A percentile compares a stretch with the other conserved stretches of the same genome.
Conservation (phyloP, 1,139 yeast genomes). For the Debaryomycetaceae sp. region DNA sequence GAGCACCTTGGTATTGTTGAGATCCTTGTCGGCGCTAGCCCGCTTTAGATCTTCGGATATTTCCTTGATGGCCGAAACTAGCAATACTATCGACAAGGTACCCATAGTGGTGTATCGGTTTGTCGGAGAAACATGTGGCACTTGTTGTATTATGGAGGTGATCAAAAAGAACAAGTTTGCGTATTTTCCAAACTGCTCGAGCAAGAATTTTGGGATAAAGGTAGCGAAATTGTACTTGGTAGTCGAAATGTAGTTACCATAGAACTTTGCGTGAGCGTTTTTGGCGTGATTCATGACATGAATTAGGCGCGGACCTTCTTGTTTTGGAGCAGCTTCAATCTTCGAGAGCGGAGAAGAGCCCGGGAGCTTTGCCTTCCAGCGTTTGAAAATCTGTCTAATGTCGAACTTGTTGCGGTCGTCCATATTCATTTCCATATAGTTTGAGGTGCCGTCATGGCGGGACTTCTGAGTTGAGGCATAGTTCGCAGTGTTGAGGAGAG, state of each 20-base stretch:
- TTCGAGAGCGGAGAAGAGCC: slow-evolving; percentile 3
- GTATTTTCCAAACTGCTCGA: slow-evolving; percentile 94
- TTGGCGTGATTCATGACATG: slow-evolving; percentile 50
- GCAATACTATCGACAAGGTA: slow-evolving; percentile 69
- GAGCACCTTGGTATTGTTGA: slow-evolving; percentile 67
- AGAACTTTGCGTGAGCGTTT: slow-evolving; percentile 48
- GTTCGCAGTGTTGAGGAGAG: slow-evolving; percentile 13
- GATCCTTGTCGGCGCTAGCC: slow-evolving; percentile 77
- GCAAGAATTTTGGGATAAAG: slow-evolving; percentile 84
- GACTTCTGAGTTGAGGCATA: slow-evolving; percentile 8
- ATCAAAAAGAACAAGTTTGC: slow-evolving; percentile 90
- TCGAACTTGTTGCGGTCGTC: slow-evolving; percentile 35
- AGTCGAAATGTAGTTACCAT: slow-evolving; percentile 84
- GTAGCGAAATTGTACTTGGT: slow-evolving; percentile 95
- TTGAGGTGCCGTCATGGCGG: slow-evolving; percentile 4
- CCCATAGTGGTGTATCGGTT: slow-evolving; percentile 94
- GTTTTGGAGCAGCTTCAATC: slow-evolving; percentile 3
- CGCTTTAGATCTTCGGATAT: slow-evolving; percentile 85
- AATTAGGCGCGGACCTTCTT: slow-evolving; percentile 52
- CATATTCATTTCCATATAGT: slow-evolving; percentile 8
- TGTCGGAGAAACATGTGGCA: slow-evolving; percentile 93
- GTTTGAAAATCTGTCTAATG: slow-evolving; percentile 43
- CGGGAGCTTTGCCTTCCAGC: slow-evolving; percentile 27
- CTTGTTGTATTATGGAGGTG: slow-evolving; percentile 93
- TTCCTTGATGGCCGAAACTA: slow-evolving; percentile 90